Evolutionary conservation across 768 basidiomycete genomes (phyloP).

Genomic region (Porpolomopsis calyptriformis): DNA sequence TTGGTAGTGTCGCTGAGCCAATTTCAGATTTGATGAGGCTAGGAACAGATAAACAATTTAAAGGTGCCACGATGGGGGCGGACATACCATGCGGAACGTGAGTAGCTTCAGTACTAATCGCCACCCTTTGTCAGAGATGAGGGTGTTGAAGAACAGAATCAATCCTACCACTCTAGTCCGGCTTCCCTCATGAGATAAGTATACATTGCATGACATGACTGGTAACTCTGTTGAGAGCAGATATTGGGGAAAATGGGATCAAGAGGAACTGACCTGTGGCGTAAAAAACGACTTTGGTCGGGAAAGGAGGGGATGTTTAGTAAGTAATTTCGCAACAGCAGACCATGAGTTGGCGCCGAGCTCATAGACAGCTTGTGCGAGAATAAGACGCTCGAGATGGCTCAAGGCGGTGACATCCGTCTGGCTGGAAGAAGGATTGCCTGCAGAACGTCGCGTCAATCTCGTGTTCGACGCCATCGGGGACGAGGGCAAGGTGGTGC

Average conservation of each 20-base stretch:
- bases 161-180: slow-evolving; percentile 48
- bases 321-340: slow-evolving; percentile 51
- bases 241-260: slow-evolving; percentile 7
- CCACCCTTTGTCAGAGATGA: background rate
- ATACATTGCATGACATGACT: slow-evolving; percentile 66
- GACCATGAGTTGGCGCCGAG: slow-evolving; percentile 63
- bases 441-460: slow-evolving; percentile 12
- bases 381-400: slow-evolving; percentile 62
- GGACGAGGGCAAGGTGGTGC: background rate
- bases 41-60: slow-evolving; percentile 8
- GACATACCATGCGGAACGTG: slow-evolving; percentile 42
- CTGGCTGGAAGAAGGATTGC: slow-evolving; percentile 19
- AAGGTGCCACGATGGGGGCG: background rate
- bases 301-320: slow-evolving; percentile 57
- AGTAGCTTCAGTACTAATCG: slow-evolving; percentile 39
- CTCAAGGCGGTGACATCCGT: slow-evolving; percentile 13
- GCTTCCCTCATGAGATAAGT: slow-evolving; percentile 58
- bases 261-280: slow-evolving; percentile 42
- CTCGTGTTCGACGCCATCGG: slow-evolving; percentile 9
- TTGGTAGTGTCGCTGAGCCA: slow-evolving; percentile 69
- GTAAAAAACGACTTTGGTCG: slow-evolving; percentile 59
- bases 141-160: slow-evolving; percentile 8
- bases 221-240: slow-evolving; percentile 8
- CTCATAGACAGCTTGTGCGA: slow-evolving; percentile 83
- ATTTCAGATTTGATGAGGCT: slow-evolving; percentile 56